These are phyloP conservation scores for Alternaria ventricosa DNA, from an alignment of 2,329 filamentous ascomycete genomes.

Conservation along the genomic window DNA sequence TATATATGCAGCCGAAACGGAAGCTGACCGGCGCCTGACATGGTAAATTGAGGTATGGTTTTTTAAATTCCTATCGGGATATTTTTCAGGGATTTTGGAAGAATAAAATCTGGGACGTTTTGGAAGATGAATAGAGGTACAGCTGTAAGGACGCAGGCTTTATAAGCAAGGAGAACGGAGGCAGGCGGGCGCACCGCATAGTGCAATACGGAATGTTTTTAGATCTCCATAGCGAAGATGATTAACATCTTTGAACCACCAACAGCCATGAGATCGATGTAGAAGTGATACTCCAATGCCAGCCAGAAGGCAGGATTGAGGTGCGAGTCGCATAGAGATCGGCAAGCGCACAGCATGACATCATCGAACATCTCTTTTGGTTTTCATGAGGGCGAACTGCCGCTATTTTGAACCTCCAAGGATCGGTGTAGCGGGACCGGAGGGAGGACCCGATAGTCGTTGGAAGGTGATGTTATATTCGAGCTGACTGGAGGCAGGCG, in stretches of 20 bases:
- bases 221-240: no score
- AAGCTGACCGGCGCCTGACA: neutral
- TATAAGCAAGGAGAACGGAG: no score
- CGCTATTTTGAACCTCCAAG: neutral
- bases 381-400: neutral
- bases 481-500: neutral
- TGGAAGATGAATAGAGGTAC: no score
- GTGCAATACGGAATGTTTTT: no score
- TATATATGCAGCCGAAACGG: neutral
- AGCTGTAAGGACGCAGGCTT: rapidly evolving
- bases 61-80: no score
- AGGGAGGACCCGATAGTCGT: neutral
- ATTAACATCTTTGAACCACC: neutral
- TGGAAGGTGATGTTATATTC: neutral
- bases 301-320: neutral
- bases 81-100: no score
- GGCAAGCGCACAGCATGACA: neutral
- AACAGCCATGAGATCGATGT: neutral
- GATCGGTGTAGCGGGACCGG: no score
- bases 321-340: neutral
- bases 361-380: neutral
- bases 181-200: neutral
- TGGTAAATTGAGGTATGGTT: no score
- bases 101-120: no score
- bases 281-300: neutral